Base-by-base conservation (phyloP, 371 early-diverging fungal genomes). In the Apophysomyces sp. region DNA sequence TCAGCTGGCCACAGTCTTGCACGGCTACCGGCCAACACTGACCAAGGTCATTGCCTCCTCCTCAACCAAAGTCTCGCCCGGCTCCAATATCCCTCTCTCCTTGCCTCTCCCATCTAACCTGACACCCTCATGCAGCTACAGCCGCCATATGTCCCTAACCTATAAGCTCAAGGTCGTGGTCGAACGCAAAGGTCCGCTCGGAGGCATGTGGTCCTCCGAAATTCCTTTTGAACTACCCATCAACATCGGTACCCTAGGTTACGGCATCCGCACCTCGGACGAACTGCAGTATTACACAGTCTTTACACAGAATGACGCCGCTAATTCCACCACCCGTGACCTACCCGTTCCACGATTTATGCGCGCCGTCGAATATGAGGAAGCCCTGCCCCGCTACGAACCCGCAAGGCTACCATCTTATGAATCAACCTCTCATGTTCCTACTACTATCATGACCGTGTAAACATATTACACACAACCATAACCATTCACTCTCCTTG, bases 221-320 rank as follows among this genome's bases (percentile, higher is more conserved):
- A 49, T 62, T 4, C 52, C 53, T 9, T 62, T 70, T 16, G 69
- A 67, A 6, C 13, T 72, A 0, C 73, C 74, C 15, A 37, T 77
- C 27, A 72, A 66, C 4, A 65, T 77, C 2, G 78, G 78, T 7
- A 77, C 78, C 0, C 51, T 77, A 36, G 78, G 78, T 24, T 66
- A 68, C 26, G 78, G 78, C 32, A 63, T 74, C 16, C 62, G 70
- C 18, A 68, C 73, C n/a, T 66, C 76, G 12, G 57, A 59, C 31
- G 68, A 68, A 7, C 49, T 72, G 4, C 53, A 70, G 31, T 34
- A 55, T 16, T 67, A 67, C 34, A 60, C 49, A 1, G 18, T 28
- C 11, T 64, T 66, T 44, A 18, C 49, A n/a, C 29, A 18, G 11
- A n/a, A n/a, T n/a, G n/a, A n/a, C n/a, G n/a, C n/a, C n/a, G n/a